A percentile compares a stretch with the other conserved stretches of the same genome.
These are phyloP conservation scores for Sugiyamaella chiloensis DNA, from an alignment of 805 yeast genomes.

Conservation along the genomic window DNA sequence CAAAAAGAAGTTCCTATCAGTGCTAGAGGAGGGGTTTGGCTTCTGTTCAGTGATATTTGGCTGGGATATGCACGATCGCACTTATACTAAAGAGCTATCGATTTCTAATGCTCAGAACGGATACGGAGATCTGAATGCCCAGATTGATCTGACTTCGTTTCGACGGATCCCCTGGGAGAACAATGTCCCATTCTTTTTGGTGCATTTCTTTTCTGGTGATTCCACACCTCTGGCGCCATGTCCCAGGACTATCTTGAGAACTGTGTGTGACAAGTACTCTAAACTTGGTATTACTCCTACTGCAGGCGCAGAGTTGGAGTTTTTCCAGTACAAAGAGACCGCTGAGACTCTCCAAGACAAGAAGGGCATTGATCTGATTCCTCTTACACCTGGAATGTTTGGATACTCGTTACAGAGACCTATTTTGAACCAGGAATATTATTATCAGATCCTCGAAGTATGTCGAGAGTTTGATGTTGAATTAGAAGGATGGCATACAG, in stretches of 20 bases:
- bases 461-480: slow-evolving; percentile 25
- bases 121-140: slow-evolving; percentile 31
- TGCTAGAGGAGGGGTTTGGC: slow-evolving; percentile 31
- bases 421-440: slow-evolving; percentile 29
- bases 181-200: slow-evolving; percentile 30
- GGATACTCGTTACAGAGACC: slow-evolving; percentile 37
- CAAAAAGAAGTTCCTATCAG: slow-evolving; percentile 27
- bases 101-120: slow-evolving; percentile 32
- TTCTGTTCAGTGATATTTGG: slow-evolving; percentile 36
- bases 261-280: slow-evolving; percentile 17
- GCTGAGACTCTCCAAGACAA: slow-evolving; percentile 25
- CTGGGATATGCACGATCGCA: slow-evolving; percentile 36
- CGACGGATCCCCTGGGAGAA: slow-evolving; percentile 32
- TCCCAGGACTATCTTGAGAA: slow-evolving; percentile 31
- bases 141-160: slow-evolving; percentile 25
- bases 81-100: slow-evolving; percentile 27
- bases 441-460: slow-evolving; percentile 27
- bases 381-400: slow-evolving; percentile 36
- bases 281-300: slow-evolving; percentile 21
- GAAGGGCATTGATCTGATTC: slow-evolving; percentile 24
- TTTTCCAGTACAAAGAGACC: slow-evolving; percentile 31
- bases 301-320: slow-evolving; percentile 36
- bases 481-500: slow-evolving; percentile 37
- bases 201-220: slow-evolving; percentile 26
- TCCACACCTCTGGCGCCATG: slow-evolving; percentile 29